Conservation (phyloP, 495 filamentous ascomycete genomes). For the Trypethelium eluteriae region DNA sequence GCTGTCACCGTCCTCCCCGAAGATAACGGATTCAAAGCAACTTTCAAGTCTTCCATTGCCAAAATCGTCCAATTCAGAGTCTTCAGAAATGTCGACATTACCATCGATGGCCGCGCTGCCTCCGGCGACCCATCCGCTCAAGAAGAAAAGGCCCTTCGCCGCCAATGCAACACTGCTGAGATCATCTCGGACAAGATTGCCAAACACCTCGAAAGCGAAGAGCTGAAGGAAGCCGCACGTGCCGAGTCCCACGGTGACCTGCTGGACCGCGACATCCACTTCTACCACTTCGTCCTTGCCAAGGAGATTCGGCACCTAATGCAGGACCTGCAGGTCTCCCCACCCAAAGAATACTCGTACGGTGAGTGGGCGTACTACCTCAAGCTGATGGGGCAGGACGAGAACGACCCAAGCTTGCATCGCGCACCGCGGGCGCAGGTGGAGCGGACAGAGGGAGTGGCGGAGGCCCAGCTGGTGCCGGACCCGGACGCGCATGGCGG, state of each 20-base stretch:
- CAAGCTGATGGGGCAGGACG: constrained; percentile 64
- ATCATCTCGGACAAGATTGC: background rate
- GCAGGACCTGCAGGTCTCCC: constrained; percentile 50
- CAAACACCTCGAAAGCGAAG: constrained; percentile 23
- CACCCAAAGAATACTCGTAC: constrained; percentile 64
- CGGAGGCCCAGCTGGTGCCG: constrained; percentile 4
- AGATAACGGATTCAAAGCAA: constrained; percentile 42
- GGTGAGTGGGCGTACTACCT: constrained; percentile 79
- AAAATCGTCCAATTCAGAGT: constrained; percentile 19
- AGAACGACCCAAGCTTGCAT: constrained; percentile 30
- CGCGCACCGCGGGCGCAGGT: background rate
- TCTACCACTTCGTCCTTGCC: constrained; percentile 60
- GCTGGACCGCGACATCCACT: constrained; percentile 42
- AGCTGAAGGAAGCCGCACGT: constrained; percentile 37
- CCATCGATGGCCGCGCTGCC: background rate
- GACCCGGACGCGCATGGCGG: constrained; percentile 17
- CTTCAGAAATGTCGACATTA: constrained; percentile 1
- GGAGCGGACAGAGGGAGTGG: constrained; percentile 6
- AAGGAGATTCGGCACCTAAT: constrained; percentile 61
- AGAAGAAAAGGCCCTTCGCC: background rate
- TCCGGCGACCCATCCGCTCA: background rate
- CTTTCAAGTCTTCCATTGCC: constrained; percentile 19
- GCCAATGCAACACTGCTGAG: constrained; percentile 4
- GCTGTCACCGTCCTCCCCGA: constrained; percentile 69
- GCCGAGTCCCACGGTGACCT: constrained; percentile 41